These are phyloP conservation scores for Cucurbita maxima DNA, from an alignment of 306 rosid genomes.

Conservation along the genomic window DNA sequence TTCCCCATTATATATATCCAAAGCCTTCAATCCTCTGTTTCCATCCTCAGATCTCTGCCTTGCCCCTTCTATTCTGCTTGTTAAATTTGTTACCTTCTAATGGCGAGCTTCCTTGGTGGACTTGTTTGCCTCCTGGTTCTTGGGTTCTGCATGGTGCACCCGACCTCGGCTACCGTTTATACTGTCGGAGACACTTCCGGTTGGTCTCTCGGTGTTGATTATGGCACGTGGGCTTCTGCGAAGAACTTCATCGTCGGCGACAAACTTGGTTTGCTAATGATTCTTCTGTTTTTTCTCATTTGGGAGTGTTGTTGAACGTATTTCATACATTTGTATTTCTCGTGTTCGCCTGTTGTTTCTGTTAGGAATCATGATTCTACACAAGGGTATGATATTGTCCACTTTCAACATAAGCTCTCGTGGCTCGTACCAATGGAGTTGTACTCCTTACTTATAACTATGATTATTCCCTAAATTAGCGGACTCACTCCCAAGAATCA, in stretches of 20 bases:
- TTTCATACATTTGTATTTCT: neutral
- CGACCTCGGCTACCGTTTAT: conserved; percentile 39
- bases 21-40: neutral
- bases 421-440: no score
- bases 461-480: no score
- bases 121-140: conserved; percentile 21
- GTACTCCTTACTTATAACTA: no score
- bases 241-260: conserved; percentile 64
- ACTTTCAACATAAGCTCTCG: no score
- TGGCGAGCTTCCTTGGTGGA: conserved; percentile 7
- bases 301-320: neutral
- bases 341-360: neutral
- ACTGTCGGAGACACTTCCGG: conserved; percentile 73
- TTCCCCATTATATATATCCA: conserved; percentile 1
- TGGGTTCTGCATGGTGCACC: conserved; percentile 28
- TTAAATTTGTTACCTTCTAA: neutral
- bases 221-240: conserved; percentile 57
- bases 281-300: neutral
- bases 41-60: neutral
- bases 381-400: no score
- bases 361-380: no score
- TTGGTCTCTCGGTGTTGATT: conserved; percentile 56
- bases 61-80: neutral
- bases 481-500: no score
- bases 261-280: conserved; percentile 37